phyloP scores from a whole-genome alignment of 768 basidiomycete species.

The Psilocybe cyanescens region DNA sequence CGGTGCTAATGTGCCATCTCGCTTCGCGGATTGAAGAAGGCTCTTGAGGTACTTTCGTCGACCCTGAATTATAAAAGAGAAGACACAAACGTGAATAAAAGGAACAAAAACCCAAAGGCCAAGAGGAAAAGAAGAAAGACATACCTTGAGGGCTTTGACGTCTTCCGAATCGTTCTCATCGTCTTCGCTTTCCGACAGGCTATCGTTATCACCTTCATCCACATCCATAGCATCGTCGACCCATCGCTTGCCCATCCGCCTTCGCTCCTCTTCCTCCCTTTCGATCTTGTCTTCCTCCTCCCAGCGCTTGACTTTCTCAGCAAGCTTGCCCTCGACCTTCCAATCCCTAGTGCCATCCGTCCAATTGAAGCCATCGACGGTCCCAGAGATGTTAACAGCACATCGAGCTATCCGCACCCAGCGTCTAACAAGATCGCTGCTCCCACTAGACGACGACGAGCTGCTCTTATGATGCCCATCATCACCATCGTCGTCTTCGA shows the following conservation, averaged over 20 bases:
- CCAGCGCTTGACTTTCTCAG: conserved; percentile 73
- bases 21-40: conserved; percentile 58
- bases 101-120: conserved; percentile 9
- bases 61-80: conserved; percentile 44
- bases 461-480: conserved; percentile 36
- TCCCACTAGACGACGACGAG: conserved; percentile 21
- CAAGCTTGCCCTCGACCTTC: conserved; percentile 66
- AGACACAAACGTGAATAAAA: conserved; percentile 16
- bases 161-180: conserved; percentile 73
- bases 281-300: conserved; percentile 69
- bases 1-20: conserved; percentile 21
- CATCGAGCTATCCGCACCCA: conserved; percentile 80
- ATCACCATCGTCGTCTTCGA: conserved; percentile 76
- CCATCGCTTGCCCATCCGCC: conserved; percentile 65
- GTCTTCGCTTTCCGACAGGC: conserved; percentile 50
- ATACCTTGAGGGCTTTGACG: conserved; percentile 81
- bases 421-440: conserved; percentile 52
- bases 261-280: conserved; percentile 68
- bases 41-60: conserved; percentile 75
- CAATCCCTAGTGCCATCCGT: conserved; percentile 61
- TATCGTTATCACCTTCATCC: conserved; percentile 57
- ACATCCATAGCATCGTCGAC: conserved; percentile 74
- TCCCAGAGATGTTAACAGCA: conserved; percentile 64
- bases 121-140: conserved; percentile 14
- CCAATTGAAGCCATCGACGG: conserved; percentile 81